A percentile compares a stretch with the other conserved stretches of the same genome.
Conservation (phyloP, 2,329 filamentous ascomycete genomes). For the Massarina eburnea region DNA sequence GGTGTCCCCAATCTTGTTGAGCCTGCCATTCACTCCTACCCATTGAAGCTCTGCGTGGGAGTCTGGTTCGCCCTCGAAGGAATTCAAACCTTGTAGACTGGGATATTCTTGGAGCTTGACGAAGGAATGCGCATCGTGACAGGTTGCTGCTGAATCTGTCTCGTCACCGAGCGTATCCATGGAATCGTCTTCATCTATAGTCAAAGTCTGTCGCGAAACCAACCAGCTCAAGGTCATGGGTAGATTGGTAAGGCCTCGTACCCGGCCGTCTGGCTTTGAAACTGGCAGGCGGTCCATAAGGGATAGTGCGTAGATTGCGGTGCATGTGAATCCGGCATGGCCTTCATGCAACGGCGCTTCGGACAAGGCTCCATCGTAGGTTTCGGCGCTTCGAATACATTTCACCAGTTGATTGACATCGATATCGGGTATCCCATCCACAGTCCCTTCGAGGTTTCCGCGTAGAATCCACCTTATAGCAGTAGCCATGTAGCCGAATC, state of each 20-base stretch:
- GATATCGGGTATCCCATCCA: conserved; percentile 68
- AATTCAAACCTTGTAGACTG: conserved; percentile 27
- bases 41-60: conserved; percentile 57
- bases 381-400: conserved; percentile 70
- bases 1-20: conserved; percentile 90
- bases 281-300: conserved; percentile 67
- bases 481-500: conserved; percentile 84
- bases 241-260: conserved; percentile 43
- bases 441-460: conserved; percentile 57
- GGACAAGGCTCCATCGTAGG: conserved; percentile 82
- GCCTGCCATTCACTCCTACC: conserved; percentile 84
- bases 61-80: conserved; percentile 58
- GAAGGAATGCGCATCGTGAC: conserved; percentile 44
- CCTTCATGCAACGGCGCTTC: conserved; percentile 79
- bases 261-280: conserved; percentile 24
- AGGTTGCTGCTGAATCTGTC: conserved; percentile 43
- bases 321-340: conserved; percentile 90
- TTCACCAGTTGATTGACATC: conserved; percentile 68
- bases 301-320: conserved; percentile 74
- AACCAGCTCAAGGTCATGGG: conserved; percentile 49
- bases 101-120: conserved; percentile 35
- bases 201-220: conserved; percentile 49
- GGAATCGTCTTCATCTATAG: conserved; percentile 46
- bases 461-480: conserved; percentile 80
- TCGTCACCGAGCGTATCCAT: conserved; percentile 42